A percentile compares a stretch with the other conserved stretches of the same genome.
Evolutionary conservation across 2,329 filamentous ascomycete genomes (phyloP).

Genomic region (Phyllosticta citribraziliensis): DNA sequence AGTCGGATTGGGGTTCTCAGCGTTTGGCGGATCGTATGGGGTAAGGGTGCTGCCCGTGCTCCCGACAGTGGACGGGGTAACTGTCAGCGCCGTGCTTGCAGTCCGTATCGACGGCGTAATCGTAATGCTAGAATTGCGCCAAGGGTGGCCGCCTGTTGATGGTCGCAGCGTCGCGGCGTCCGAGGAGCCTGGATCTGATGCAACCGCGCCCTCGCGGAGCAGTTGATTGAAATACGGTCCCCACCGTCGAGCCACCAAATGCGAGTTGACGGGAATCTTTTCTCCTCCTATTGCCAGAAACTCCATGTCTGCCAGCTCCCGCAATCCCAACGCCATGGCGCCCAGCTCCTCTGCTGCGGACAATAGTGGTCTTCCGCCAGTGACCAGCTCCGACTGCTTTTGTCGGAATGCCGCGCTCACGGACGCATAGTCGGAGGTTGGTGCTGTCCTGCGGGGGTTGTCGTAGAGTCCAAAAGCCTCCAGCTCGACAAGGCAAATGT

Average conservation of each 20-base stretch:
- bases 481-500: conserved; percentile 92
- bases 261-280: conserved; percentile 85
- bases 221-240: conserved; percentile 93
- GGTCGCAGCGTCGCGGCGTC: conserved; percentile 70
- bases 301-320: conserved; percentile 95
- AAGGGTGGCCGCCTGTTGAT: conserved; percentile 39
- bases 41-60: conserved; percentile 24
- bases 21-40: conserved; percentile 43
- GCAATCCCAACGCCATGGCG: conserved; percentile 64
- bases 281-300: conserved; percentile 86
- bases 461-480: conserved; percentile 97
- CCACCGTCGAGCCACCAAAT: conserved; percentile 80
- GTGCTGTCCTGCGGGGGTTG: conserved; percentile 70
- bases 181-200: conserved; percentile 55
- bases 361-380: conserved; percentile 67
- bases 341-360: conserved; percentile 77
- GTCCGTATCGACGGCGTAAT: conserved; percentile 61
- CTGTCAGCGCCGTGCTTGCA: conserved; percentile 32
- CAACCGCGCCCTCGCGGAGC: conserved; percentile 65
- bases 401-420: conserved; percentile 59
- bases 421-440: conserved; percentile 76
- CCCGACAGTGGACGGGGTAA: conserved; percentile 30
- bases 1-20: conserved; percentile 42
- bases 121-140: conserved; percentile 73
- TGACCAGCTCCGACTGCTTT: conserved; percentile 46